These are phyloP conservation scores for Zanthoxylum bungeanum DNA, from an alignment of 345 rosid genomes.

Conservation along the genomic window DNA sequence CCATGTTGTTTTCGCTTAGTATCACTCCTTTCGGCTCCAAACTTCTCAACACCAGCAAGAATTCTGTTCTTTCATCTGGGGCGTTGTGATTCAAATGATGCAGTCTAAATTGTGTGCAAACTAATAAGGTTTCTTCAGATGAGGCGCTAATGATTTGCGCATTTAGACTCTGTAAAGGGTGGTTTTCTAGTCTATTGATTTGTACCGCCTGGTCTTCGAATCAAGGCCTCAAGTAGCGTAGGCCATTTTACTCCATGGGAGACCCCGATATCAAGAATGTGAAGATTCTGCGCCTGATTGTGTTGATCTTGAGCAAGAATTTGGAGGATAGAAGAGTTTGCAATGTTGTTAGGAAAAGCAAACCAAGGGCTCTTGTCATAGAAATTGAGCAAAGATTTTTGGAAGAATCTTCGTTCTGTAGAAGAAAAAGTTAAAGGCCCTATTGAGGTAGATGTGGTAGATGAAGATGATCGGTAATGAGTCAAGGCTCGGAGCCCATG, in stretches of 20 bases:
- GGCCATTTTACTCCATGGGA: slow-evolving; percentile 99
- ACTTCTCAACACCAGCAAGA: slow-evolving; percentile 36
- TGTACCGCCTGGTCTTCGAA: slow-evolving; percentile 59
- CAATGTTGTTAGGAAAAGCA: slow-evolving; percentile 74
- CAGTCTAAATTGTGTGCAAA: slow-evolving; percentile 76
- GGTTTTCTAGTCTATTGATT: slow-evolving; percentile 47
- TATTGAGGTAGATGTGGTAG: slow-evolving; percentile 23
- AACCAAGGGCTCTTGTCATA: slow-evolving; percentile 94
- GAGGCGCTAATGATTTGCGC: slow-evolving; percentile 36
- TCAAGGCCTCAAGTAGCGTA: slow-evolving; percentile 72
- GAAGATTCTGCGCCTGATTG: slow-evolving; percentile 37
- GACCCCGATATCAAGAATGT: slow-evolving; percentile 85
- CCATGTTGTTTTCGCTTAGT: slow-evolving; percentile 63
- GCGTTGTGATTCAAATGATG: slow-evolving; percentile 54
- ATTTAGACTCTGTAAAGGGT: slow-evolving; percentile 35
- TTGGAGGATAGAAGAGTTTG: slow-evolving; percentile 82
- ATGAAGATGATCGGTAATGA: slow-evolving; percentile 31
- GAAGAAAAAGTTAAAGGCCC: slow-evolving; percentile 50
- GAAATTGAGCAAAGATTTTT: slow-evolving; percentile 64
- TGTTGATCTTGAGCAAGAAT: slow-evolving; percentile 46
- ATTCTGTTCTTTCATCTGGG: slow-evolving; percentile 52
- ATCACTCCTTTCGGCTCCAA: slow-evolving; percentile 64
- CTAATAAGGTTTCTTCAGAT: slow-evolving; percentile 55
- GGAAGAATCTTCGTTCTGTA: slow-evolving; percentile 72
- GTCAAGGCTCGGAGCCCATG: slow-evolving; percentile 72